phyloP scores from a whole-genome alignment of 805 yeast genomes.

The Metschnikowia matae region DNA sequence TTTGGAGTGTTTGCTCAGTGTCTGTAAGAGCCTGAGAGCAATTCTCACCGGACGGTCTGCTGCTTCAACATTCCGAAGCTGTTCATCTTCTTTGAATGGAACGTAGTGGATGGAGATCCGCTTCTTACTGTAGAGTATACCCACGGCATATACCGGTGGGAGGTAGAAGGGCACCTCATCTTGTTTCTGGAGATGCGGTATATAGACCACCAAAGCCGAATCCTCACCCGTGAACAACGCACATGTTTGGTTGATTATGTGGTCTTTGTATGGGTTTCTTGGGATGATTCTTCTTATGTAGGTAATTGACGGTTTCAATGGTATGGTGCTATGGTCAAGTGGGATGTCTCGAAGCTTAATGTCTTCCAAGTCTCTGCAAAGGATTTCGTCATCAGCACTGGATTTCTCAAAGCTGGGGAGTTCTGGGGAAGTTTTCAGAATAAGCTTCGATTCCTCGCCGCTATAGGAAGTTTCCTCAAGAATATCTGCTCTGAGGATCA shows the following conservation, averaged over 20 bases:
- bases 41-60: slow-evolving; percentile 71
- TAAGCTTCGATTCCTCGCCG: slow-evolving; percentile 28
- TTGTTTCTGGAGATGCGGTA: slow-evolving; percentile 62
- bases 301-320: slow-evolving; percentile 38
- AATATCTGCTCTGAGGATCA: slow-evolving; percentile 83
- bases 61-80: slow-evolving; percentile 30
- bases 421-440: slow-evolving; percentile 21
- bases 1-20: slow-evolving; percentile 76
- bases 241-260: slow-evolving; percentile 82
- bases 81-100: slow-evolving; percentile 45
- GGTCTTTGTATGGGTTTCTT: slow-evolving; percentile 82
- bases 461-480: slow-evolving; percentile 47
- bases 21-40: slow-evolving; percentile 72
- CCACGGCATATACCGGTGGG: slow-evolving; percentile 82
- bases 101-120: slow-evolving; percentile 69
- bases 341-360: slow-evolving; percentile 29
- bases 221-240: slow-evolving; percentile 39
- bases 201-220: slow-evolving; percentile 60
- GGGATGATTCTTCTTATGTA: slow-evolving; percentile 87
- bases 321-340: slow-evolving; percentile 18
- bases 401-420: slow-evolving; percentile 26
- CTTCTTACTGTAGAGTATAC: slow-evolving; percentile 48
- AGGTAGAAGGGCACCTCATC: slow-evolving; percentile 80
- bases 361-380: slow-evolving; percentile 35
- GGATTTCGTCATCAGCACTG: slow-evolving; percentile 8